Percentiles rank a stretch among this genome's conserved stretches.
Conservation (phyloP, 2,329 filamentous ascomycete genomes). For the Cordyceps tenuipes region DNA sequence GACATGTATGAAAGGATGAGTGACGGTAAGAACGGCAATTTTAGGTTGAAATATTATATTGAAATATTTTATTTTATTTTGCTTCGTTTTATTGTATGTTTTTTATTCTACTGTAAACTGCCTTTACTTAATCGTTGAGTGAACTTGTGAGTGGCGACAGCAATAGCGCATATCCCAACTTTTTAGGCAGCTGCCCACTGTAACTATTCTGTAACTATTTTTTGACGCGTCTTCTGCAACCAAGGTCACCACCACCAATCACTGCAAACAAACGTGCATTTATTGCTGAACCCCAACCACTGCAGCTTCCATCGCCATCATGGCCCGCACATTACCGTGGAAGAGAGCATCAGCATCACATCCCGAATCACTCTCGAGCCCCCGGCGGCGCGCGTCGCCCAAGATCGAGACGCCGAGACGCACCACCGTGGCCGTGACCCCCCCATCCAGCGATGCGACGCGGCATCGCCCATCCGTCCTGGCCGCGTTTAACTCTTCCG, state of each 20-base stretch:
- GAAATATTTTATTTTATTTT: too few species aligned
- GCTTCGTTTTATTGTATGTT: too few species aligned
- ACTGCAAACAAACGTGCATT: background rate
- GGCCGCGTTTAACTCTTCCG: conserved; percentile 4
- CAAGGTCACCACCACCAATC: too few species aligned
- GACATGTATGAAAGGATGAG: too few species aligned
- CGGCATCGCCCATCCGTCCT: background rate
- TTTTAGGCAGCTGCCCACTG: background rate
- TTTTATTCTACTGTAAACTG: too few species aligned
- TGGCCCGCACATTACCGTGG: conserved; percentile 48
- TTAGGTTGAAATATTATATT: too few species aligned
- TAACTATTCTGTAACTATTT: too few species aligned
- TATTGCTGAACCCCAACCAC: background rate
- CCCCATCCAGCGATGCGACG: background rate
- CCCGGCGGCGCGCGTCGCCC: background rate
- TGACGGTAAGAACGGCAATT: too few species aligned
- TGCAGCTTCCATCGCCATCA: conserved; percentile 17
- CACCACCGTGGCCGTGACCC: background rate
- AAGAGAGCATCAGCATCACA: conserved; percentile 23
- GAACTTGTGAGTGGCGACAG: background rate
- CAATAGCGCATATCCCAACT: background rate
- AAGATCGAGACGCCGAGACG: conserved; percentile 1
- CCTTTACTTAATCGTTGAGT: background rate
- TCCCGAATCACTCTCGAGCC: conserved; percentile 6
- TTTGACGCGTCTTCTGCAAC: too few species aligned